These are phyloP conservation scores for Gastroboletus turbinatus DNA, from an alignment of 1,284 basidiomycete species.

Conservation along the genomic window DNA sequence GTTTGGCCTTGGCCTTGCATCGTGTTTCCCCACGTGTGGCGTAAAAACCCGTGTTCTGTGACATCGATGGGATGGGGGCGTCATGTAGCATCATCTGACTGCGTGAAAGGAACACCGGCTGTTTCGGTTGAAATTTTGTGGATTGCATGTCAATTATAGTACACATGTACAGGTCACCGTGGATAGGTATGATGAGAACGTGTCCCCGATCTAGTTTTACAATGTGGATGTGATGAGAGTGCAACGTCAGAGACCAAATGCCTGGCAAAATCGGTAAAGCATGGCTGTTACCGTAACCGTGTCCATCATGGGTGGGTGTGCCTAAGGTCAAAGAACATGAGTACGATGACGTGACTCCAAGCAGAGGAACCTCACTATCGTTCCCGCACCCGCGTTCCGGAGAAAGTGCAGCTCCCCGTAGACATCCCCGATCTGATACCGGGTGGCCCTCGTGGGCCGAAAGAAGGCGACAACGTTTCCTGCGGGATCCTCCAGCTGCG, in stretches of 20 bases:
- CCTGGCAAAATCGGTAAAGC: constrained; percentile 74
- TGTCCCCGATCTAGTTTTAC: constrained; percentile 35
- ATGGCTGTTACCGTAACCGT: constrained; percentile 78
- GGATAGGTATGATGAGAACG: constrained; percentile 32
- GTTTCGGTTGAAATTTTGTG: constrained; percentile 24
- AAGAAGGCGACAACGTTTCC: constrained; percentile 73
- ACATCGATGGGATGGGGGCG: constrained; percentile 20
- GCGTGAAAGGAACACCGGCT: constrained; percentile 21
- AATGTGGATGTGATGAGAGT: constrained; percentile 29
- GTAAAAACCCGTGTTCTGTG: constrained; percentile 32
- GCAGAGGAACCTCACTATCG: constrained; percentile 54
- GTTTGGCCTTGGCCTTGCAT: constrained; percentile 28
- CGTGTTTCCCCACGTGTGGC: constrained; percentile 38
- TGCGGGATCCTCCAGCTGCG: constrained; percentile 68
- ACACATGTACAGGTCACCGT: constrained; percentile 34
- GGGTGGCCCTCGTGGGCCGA: constrained; percentile 68
- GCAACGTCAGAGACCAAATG: constrained; percentile 59
- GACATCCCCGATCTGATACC: constrained; percentile 81
- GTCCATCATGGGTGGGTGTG: constrained; percentile 86
- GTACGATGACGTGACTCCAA: constrained; percentile 16
- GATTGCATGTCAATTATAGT: constrained; percentile 34
- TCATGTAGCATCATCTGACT: constrained; percentile 24
- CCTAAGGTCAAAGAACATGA: constrained; percentile 45
- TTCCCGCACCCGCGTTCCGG: constrained; percentile 71
- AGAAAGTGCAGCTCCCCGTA: constrained; percentile 80